Conservation (phyloP, 2,329 filamentous ascomycete species). For the Aspergillus udagawae region DNA sequence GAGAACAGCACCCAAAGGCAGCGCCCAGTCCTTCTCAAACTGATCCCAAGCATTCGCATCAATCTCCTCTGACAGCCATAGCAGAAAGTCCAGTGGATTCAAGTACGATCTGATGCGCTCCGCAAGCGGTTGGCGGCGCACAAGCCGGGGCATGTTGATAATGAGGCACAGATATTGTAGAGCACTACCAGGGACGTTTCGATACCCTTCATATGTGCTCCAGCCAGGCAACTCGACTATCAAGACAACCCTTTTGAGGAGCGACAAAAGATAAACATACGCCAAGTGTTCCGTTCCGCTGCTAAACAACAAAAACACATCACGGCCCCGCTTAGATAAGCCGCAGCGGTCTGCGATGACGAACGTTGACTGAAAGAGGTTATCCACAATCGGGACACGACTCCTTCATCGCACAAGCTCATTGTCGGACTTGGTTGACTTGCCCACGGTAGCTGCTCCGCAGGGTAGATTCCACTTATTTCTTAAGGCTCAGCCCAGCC, state of each 20-base stretch:
- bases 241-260: not conserved
- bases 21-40: conserved; percentile 65
- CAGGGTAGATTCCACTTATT: not conserved
- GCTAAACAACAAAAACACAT: conserved; percentile 12
- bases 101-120: conserved; percentile 78
- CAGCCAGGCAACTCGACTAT: not conserved
- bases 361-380: conserved; percentile 6
- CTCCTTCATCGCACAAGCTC: conserved; percentile 1
- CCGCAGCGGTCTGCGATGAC: conserved; percentile 12
- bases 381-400: conserved; percentile 6
- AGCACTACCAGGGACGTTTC: conserved; percentile 5
- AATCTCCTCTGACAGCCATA: conserved; percentile 90
- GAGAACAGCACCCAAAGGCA: conserved; percentile 67
- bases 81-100: conserved; percentile 82
- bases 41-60: conserved; percentile 91
- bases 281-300: conserved; percentile 9
- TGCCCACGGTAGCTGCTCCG: not conserved
- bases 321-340: conserved; percentile 18
- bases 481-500: not conserved
- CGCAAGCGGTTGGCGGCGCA: conserved; percentile 72
- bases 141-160: conserved; percentile 68
- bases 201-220: not conserved
- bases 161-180: conserved; percentile 1
- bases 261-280: not conserved
- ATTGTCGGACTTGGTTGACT: not conserved